These are phyloP conservation scores for Afroboletus lepidellus DNA, from an alignment of 1,284 basidiomycete genomes.

Conservation along the genomic window DNA sequence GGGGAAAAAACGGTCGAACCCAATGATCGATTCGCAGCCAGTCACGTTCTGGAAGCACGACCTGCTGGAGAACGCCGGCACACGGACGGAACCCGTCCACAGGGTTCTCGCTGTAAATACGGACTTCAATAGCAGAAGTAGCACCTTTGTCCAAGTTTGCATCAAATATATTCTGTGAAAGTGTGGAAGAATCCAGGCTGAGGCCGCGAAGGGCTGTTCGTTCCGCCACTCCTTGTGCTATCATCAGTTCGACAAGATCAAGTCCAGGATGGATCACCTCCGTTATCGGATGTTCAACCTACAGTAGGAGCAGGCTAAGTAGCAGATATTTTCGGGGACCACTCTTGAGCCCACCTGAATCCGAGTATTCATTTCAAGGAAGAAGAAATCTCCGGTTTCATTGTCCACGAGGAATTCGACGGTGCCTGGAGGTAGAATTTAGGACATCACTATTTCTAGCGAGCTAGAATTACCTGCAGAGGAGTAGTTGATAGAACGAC, in stretches of 20 bases:
- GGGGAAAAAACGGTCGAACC: conserved; percentile 33
- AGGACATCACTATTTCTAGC: neutral
- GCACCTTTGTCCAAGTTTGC: conserved; percentile 16
- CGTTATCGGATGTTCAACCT: conserved; percentile 73
- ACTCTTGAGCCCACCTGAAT: conserved; percentile 46
- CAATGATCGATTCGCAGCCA: conserved; percentile 59
- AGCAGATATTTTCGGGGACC: neutral
- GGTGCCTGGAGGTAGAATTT: conserved; percentile 45
- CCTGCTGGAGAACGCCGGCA: conserved; percentile 61
- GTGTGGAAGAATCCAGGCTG: conserved; percentile 10
- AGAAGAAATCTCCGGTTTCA: conserved; percentile 55
- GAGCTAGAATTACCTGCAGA: conserved; percentile 47
- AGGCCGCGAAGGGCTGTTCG: conserved; percentile 19
- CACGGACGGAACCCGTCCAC: conserved; percentile 56
- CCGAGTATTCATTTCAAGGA: conserved; percentile 75
- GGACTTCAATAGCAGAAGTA: conserved; percentile 57
- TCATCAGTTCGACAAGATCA: conserved; percentile 69
- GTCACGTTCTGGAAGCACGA: conserved; percentile 41
- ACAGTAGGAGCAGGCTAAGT: neutral
- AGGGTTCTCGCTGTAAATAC: conserved; percentile 69
- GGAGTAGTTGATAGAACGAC: conserved; percentile 51
- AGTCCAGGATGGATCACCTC: conserved; percentile 57
- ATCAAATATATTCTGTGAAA: conserved; percentile 27
- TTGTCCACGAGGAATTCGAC: conserved; percentile 70
- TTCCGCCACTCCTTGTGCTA: conserved; percentile 49